Evolutionary conservation across 345 rosid species (phyloP), one percentile per base, ranked within the genome.

Genomic region (Aquilaria malaccensis): DNA sequence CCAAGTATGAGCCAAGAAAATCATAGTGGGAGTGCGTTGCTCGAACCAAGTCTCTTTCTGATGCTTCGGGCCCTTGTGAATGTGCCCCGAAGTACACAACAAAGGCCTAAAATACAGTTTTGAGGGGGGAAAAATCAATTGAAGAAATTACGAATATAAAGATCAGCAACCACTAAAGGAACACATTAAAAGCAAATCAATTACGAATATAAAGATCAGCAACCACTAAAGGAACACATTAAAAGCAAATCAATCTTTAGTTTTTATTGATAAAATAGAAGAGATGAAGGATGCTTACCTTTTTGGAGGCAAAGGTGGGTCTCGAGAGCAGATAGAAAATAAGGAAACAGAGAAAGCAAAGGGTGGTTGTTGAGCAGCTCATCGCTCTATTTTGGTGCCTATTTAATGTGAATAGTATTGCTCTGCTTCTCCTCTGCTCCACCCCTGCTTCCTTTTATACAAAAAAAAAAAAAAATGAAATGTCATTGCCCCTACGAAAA

Each of bases 81-180:
- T 92, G 92, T n/a, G 70, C 77, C 68, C 98, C 98, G 64, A 88
- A 60, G 85, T 92, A 92, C 30, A 92, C 91, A 33, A 87, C 79
- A 65, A 79, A 88, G 2, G 96, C 67, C 82, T 81, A 31, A 37
- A 37, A 37, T 3, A 37, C 43, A 37, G 5, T 37, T 37, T 37
- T 37, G 43, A 37, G 22, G 22, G 22, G 22, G 22, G 0, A 22
- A 22, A 22, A 22, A 22, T 22, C 22, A 22, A 22, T 22, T 22
- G 22, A 22, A 22, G 22, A 22, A 22, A 1, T 22, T 22, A 22
- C 22, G 22, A 22, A 22, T 22, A 22, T 22, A 22, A 22, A 22
- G 22, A 22, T 22, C 22, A 22, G 22, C 22, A 22, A 22, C 22
- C 22, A 22, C 22, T 22, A 22, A 22, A 22, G 22, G 22, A 22